These are phyloP conservation scores for Boletus edulis DNA, from an alignment of 768 basidiomycete genomes.

Conservation along the genomic window DNA sequence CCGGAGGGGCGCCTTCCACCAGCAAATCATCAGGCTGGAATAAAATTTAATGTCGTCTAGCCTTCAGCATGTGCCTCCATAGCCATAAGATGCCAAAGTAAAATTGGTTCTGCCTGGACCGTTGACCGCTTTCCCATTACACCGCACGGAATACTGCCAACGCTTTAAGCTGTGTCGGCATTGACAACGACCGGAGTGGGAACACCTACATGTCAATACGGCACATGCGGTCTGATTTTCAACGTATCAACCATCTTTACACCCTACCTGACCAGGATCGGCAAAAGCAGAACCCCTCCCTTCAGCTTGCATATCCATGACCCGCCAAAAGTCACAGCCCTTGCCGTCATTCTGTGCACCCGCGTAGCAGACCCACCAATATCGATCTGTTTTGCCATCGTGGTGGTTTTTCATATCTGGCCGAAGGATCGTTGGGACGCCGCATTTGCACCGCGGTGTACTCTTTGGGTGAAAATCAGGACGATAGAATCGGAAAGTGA, in stretches of 20 bases:
- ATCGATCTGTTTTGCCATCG: constrained; percentile 51
- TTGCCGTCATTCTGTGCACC: constrained; percentile 84
- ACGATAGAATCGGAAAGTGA: constrained; percentile 84
- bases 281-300: constrained; percentile 52
- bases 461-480: constrained; percentile 70
- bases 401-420: constrained; percentile 78
- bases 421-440: constrained; percentile 64
- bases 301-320: constrained; percentile 68
- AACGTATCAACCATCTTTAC: not conserved
- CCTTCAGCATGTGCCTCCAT: not conserved
- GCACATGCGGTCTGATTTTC: not conserved
- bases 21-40: not conserved
- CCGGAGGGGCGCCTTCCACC: not conserved
- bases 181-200: not conserved
- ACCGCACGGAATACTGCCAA: not conserved
- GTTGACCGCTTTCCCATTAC: not conserved
- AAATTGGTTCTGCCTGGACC: not conserved
- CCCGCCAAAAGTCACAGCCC: constrained; percentile 72
- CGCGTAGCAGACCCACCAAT: constrained; percentile 78
- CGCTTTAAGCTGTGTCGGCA: not conserved
- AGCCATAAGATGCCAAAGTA: not conserved
- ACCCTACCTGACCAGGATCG: constrained; percentile 10
- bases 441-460: constrained; percentile 73
- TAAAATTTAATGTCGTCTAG: not conserved
- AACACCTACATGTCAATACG: constrained; percentile 1